Evolutionary conservation across 495 filamentous ascomycete genomes (phyloP), one percentile per base, ranked within the genome.

Genomic region (Penicillium atrosanguineum): DNA sequence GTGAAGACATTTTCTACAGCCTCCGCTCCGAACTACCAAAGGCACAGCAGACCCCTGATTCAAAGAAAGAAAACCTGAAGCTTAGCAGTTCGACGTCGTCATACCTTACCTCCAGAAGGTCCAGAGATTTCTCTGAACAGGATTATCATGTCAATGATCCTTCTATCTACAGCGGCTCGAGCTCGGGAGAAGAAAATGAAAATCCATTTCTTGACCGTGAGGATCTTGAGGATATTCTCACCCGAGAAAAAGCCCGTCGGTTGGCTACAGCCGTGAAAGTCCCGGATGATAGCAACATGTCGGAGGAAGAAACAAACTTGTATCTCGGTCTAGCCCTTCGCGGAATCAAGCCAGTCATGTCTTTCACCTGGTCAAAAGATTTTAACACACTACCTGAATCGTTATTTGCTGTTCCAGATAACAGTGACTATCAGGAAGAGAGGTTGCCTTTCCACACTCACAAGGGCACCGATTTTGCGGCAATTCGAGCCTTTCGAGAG

Each of bases 271-370:
- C 65, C 0, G 50, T 65, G 23, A 54, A 64, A 19, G 40, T 71
- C 3, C 68, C 70, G 0, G 19, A 57, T 12, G 55, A 59, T n/a
- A 28, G 61, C 3, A 81, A 78, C 21, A 53, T 66, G 73, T 74
- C 69, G 15, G 56, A 70, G 12, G 76, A 80, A 34, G 84, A 86
- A 49, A 70, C 78, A 31, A 69, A 67, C 39, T 70, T 88, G 12
- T 83, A 79, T 62, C 68, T 78, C 37, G 76, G 77, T 41, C 67
- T 88, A 11, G 68, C 73, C 5, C 78, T 80, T 62, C 79, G 86
- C 23, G 83, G 85, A 4, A 78, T 76, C 26, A 83, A 87, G 68
- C 78, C 82, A 6, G 60, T 87, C 2, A 57, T 88, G 21, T 80
- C 80, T 1, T 42, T 46, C 4, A 60, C 69, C 46, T 90, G 84